These are phyloP conservation scores for Phialocephala sp. DNA, from an alignment of 2,329 filamentous ascomycete species.

Conservation along the genomic window DNA sequence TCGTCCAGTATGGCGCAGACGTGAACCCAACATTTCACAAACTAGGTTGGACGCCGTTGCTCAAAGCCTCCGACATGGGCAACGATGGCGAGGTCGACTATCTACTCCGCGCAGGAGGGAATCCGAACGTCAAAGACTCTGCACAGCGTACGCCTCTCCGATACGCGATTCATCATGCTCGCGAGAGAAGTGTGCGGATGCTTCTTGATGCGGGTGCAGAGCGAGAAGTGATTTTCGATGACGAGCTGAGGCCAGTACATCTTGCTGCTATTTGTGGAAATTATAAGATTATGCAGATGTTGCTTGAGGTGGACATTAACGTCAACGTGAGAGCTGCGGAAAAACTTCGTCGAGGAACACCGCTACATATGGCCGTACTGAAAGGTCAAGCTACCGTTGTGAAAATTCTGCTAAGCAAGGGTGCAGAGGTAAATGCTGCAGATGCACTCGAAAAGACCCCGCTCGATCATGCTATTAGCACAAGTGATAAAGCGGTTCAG, in stretches of 20 bases:
- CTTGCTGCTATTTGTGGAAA: conserved; percentile 2
- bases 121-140: background rate
- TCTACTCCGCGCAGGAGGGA: background rate
- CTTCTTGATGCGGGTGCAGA: background rate
- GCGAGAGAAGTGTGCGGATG: conserved; percentile 1
- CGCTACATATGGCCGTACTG: background rate
- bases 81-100: background rate
- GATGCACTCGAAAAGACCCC: background rate
- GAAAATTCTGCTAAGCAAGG: background rate
- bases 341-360: conserved; percentile 5
- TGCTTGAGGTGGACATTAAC: background rate
- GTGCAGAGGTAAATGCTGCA: background rate
- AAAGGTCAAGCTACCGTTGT: conserved; percentile 3
- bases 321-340: conserved; percentile 7
- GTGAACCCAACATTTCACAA: background rate
- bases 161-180: background rate
- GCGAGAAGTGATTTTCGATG: conserved; percentile 4
- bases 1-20: background rate
- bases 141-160: background rate
- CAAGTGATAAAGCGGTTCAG: background rate
- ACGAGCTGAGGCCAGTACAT: background rate
- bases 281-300: conserved; percentile 5
- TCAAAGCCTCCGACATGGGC: conserved; percentile 2
- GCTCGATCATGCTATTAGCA: background rate
- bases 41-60: background rate